Evolutionary conservation across 371 early-diverging fungal species (phyloP).

Genomic region (Syncephalastrum sp.): DNA sequence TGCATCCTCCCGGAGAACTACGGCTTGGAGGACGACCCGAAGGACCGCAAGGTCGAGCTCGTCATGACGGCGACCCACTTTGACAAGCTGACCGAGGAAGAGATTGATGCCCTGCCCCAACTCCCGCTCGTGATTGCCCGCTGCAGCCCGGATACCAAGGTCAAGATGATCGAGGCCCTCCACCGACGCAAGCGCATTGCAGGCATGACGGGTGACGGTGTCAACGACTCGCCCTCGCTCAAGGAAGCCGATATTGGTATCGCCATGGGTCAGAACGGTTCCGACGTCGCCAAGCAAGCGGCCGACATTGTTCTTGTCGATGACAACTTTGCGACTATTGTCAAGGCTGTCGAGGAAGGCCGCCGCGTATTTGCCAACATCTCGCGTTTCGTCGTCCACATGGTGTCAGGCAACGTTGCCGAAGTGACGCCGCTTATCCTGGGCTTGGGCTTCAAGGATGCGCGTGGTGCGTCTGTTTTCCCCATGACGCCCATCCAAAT

Average conservation of each 20-base stretch:
- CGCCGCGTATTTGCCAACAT: slow-evolving; percentile 92
- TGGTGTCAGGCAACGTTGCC: slow-evolving; percentile 86
- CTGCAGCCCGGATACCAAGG: slow-evolving; percentile 95
- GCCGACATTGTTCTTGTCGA: slow-evolving; percentile 89
- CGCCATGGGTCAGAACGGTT: slow-evolving; percentile 90
- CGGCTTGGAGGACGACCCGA: slow-evolving; percentile 24
- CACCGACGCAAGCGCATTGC: slow-evolving; percentile 75
- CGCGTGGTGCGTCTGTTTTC: slow-evolving; percentile 59
- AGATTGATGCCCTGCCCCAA: slow-evolving; percentile 73
- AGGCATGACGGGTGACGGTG: slow-evolving; percentile 84
- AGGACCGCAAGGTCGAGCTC: slow-evolving; percentile 38
- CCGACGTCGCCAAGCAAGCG: slow-evolving; percentile 92
- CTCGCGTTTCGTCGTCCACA: slow-evolving; percentile 87
- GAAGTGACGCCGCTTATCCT: slow-evolving; percentile 72
- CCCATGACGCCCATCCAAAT: slow-evolving; percentile 84
- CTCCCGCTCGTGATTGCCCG: slow-evolving; percentile 94
- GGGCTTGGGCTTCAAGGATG: slow-evolving; percentile 69
- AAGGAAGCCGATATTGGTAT: slow-evolving; percentile 92
- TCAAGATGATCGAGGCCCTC: slow-evolving; percentile 94
- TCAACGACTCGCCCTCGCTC: slow-evolving; percentile 91
- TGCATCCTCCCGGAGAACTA: slow-evolving; percentile 73
- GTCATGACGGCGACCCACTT: slow-evolving; percentile 87
- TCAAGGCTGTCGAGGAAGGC: slow-evolving; percentile 82
- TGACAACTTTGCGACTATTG: slow-evolving; percentile 89
- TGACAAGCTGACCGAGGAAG: slow-evolving; percentile 78